Evolutionary conservation across 345 rosid species (phyloP).

Genomic region (Populus euphratica): DNA sequence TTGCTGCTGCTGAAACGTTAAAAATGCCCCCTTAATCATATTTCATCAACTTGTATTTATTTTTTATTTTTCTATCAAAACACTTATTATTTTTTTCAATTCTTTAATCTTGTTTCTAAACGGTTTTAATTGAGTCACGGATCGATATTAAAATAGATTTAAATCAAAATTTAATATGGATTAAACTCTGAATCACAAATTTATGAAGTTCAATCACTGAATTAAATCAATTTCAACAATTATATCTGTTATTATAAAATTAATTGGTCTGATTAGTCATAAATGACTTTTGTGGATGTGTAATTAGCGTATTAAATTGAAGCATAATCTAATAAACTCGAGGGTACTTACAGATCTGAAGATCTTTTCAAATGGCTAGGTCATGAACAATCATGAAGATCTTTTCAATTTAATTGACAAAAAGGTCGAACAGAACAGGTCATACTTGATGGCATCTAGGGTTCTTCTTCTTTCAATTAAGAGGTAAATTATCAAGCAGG

Average conservation of each 20-base stretch:
- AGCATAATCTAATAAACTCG: neutral
- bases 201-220: no score
- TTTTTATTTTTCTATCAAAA: no score
- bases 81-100: no score
- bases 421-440: neutral
- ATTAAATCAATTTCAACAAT: no score
- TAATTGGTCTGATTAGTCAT: neutral
- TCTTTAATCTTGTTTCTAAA: no score
- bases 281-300: neutral
- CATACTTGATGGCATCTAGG: neutral
- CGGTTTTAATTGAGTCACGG: no score
- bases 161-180: no score
- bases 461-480: neutral
- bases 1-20: neutral
- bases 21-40: neutral
- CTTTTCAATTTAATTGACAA: no score
- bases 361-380: neutral
- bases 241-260: neutral
- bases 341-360: neutral
- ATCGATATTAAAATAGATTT: no score
- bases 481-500: neutral
- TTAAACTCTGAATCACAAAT: no score
- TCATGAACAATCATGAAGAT: neutral
- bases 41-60: no score
- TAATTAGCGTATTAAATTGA: neutral